These are phyloP conservation scores for Patellifolia procumbens DNA, from an alignment of 179 eudicot genomes.

Conservation along the genomic window DNA sequence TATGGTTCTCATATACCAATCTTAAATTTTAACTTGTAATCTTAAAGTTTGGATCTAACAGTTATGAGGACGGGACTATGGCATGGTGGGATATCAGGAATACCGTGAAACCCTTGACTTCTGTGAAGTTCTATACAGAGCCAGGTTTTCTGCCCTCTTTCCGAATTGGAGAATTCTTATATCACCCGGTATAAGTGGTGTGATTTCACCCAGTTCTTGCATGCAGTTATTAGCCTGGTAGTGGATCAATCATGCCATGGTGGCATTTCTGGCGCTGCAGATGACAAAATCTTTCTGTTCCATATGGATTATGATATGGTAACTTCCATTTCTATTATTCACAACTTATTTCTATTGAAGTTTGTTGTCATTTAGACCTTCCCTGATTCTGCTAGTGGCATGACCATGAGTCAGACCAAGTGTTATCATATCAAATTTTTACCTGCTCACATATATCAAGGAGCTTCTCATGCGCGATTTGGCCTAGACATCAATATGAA, in stretches of 20 bases:
- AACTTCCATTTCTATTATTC: constrained; percentile 16
- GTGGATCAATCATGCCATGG: constrained; percentile 74
- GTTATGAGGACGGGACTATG: constrained; percentile 87
- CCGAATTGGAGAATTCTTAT: background rate
- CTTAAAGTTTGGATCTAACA: constrained; percentile 26
- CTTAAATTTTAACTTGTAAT: background rate
- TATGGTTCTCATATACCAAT: background rate
- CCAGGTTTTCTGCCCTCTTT: constrained; percentile 48
- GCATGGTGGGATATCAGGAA: constrained; percentile 91
- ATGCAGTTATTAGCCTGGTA: constrained; percentile 66
- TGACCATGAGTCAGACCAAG: background rate
- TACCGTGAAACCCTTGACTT: constrained; percentile 56
- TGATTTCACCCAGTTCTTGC: constrained; percentile 21
- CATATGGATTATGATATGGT: constrained; percentile 59
- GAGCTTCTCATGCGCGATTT: background rate
- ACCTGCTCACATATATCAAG: background rate
- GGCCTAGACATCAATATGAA: background rate
- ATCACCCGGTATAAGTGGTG: constrained; percentile 3
- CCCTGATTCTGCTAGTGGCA: no score
- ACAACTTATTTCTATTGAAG: background rate
- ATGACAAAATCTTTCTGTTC: constrained; percentile 69
- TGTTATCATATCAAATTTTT: background rate
- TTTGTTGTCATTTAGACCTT: background rate
- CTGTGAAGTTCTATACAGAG: constrained; percentile 71
- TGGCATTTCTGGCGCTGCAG: constrained; percentile 83